phyloP scores from a whole-genome alignment of 805 yeast genomes.

The Wickerhamomyces sydowiorum region DNA sequence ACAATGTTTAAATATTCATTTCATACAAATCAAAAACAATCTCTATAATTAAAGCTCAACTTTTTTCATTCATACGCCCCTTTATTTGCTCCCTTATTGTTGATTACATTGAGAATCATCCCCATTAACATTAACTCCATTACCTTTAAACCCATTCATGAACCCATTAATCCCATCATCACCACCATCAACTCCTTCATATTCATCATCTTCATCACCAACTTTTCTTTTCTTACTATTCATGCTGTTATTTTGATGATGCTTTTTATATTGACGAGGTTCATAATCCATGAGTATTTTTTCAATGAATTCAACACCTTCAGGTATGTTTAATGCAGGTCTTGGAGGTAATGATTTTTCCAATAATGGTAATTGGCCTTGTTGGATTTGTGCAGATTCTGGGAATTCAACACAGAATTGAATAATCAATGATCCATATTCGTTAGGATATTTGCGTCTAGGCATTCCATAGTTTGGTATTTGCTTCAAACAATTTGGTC shows the following conservation, averaged over 20 bases:
- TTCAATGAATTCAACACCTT: slow-evolving; percentile 74
- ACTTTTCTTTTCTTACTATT: neutral
- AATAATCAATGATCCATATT: slow-evolving; percentile 80
- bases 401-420: slow-evolving; percentile 93
- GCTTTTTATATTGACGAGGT: neutral
- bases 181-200: neutral
- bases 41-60: too few relatives aligned
- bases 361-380: slow-evolving; percentile 66
- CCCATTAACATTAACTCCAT: neutral
- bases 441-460: slow-evolving; percentile 70
- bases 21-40: too few relatives aligned
- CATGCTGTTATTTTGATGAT: neutral
- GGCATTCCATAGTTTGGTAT: slow-evolving; percentile 98
- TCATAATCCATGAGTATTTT: slow-evolving; percentile 57
- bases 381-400: slow-evolving; percentile 59
- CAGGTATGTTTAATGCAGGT: slow-evolving; percentile 48
- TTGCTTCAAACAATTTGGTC: slow-evolving; percentile 79
- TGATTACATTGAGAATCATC: neutral
- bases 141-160: neutral
- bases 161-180: neutral
- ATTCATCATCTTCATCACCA: neutral
- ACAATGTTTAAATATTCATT: too few relatives aligned
- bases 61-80: too few relatives aligned
- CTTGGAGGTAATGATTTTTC: slow-evolving; percentile 80
- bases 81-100: neutral